Evolutionary conservation across 495 filamentous ascomycete genomes (phyloP).

Genomic region (Aspergillus kassunensis): DNA sequence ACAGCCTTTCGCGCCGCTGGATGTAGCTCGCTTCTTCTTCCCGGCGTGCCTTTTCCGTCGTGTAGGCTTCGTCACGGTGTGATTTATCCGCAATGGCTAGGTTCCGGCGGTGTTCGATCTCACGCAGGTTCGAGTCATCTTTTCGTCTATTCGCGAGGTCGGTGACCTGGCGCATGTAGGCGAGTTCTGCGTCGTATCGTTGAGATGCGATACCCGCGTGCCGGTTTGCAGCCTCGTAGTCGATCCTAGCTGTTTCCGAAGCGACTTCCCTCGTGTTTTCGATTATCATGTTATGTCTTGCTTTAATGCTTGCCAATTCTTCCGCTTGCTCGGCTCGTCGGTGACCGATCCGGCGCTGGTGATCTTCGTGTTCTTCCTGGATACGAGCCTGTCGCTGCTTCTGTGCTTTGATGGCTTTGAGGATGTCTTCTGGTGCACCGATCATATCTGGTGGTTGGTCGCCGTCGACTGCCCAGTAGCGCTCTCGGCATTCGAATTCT

Average conservation of each 20-base stretch:
- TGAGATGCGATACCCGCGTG: conserved; percentile 5
- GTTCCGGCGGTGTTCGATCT: conserved; percentile 7
- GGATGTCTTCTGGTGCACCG: conserved; percentile 7
- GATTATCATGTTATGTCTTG: conserved; percentile 1
- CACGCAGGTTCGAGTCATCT: conserved; percentile 3
- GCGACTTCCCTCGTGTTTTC: not conserved
- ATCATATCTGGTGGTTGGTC: conserved; percentile 8
- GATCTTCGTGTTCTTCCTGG: conserved; percentile 10
- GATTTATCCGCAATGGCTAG: conserved; percentile 1
- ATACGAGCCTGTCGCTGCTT: not conserved
- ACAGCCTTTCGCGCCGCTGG: not conserved
- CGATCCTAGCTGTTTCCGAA: conserved; percentile 1
- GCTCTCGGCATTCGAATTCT: conserved; percentile 10
- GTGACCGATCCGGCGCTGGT: conserved; percentile 2
- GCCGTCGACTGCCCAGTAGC: conserved; percentile 8
- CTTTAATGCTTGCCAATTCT: not conserved
- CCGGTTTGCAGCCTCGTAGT: not conserved
- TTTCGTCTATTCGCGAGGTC: conserved; percentile 3
- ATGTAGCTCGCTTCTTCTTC: conserved; percentile 4
- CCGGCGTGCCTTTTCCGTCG: not conserved
- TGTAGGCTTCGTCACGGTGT: conserved; percentile 5
- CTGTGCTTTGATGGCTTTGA: not conserved
- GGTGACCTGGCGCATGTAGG: conserved; percentile 10
- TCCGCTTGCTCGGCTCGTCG: conserved; percentile 4
- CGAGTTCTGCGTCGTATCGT: conserved; percentile 6